Conservation (phyloP, 2,329 filamentous ascomycete species). For the Hymenoscyphus albidus region DNA sequence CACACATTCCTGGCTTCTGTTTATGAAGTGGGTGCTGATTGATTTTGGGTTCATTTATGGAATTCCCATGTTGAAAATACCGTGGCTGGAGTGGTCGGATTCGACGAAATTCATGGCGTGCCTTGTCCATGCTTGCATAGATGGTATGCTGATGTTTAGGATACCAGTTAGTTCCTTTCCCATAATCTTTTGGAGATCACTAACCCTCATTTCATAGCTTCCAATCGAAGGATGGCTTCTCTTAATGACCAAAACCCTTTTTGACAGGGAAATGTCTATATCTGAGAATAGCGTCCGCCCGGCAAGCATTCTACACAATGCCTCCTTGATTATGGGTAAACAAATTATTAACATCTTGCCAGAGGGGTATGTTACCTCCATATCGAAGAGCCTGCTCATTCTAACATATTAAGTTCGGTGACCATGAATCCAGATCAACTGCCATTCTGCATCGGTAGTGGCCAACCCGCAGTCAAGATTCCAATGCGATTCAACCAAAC, state of each 20-base stretch:
- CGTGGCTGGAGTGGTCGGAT: slow-evolving; percentile 88
- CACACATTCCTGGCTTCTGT: slow-evolving; percentile 81
- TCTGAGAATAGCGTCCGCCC: slow-evolving; percentile 92
- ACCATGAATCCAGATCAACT: slow-evolving; percentile 76
- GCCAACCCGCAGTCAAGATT: slow-evolving; percentile 58
- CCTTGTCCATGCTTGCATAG: slow-evolving; percentile 64
- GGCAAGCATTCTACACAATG: slow-evolving; percentile 81
- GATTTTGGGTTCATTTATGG: slow-evolving; percentile 86
- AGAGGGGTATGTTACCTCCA: slow-evolving; percentile 61
- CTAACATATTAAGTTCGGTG: slow-evolving; percentile 57
- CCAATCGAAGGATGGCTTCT: slow-evolving; percentile 72
- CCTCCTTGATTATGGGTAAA: slow-evolving; percentile 89
- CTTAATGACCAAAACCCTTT: slow-evolving; percentile 73
- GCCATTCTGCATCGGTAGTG: slow-evolving; percentile 75
- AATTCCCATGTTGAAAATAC: slow-evolving; percentile 82
- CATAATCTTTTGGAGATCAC: slow-evolving; percentile 16
- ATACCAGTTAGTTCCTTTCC: slow-evolving; percentile 58
- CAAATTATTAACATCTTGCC: slow-evolving; percentile 97
- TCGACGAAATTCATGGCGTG: slow-evolving; percentile 65
- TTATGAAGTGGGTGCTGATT: slow-evolving; percentile 88
- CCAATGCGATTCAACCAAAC: slow-evolving; percentile 95
- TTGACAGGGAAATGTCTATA: slow-evolving; percentile 88
- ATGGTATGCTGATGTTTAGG: slow-evolving; percentile 90
- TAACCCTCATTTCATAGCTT: slow-evolving; percentile 45
- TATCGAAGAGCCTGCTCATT: neutral